Conservation (phyloP, 192 early-diverging fungal genomes). For the Podila clonocystis region DNA sequence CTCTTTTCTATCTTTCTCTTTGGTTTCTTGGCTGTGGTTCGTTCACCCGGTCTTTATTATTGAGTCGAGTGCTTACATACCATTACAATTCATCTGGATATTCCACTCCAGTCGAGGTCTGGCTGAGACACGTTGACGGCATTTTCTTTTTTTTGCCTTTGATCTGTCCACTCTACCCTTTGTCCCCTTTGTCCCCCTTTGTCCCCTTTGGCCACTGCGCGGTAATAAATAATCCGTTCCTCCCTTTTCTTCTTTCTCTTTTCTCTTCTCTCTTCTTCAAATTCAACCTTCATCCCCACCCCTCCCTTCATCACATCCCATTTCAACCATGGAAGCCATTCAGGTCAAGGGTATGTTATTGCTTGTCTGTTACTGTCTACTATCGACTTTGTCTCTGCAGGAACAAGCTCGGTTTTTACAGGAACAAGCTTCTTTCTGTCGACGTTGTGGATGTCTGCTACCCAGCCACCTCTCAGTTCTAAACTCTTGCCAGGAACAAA, state of each 20-base stretch:
- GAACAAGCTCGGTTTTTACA: background rate
- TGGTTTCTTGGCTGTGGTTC: background rate
- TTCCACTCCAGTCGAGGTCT: too few relatives aligned
- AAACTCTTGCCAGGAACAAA: too few relatives aligned
- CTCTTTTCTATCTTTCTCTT: background rate
- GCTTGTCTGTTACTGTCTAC: background rate
- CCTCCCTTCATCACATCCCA: conserved; percentile 11
- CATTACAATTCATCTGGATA: too few relatives aligned
- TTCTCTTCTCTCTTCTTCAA: conserved; percentile 18
- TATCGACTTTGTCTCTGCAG: background rate
- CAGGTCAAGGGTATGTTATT: conserved; percentile 40
- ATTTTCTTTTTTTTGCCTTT: background rate
- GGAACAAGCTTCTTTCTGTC: background rate
- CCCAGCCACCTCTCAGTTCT: too few relatives aligned
- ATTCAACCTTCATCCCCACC: conserved; percentile 24
- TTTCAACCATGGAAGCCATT: conserved; percentile 51
- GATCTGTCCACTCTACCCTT: background rate
- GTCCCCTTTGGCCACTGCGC: background rate
- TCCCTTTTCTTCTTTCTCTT: conserved; percentile 24
- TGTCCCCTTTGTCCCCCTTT: too few relatives aligned
- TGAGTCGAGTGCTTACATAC: background rate
- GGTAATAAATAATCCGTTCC: conserved; percentile 8
- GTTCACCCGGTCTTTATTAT: background rate
- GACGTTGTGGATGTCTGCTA: too few relatives aligned
- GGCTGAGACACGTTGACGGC: too few relatives aligned